Evolutionary conservation across 1,284 basidiomycete genomes (phyloP), one percentile per base, ranked within the genome.

Genomic region (Boletellus deceptivus): DNA sequence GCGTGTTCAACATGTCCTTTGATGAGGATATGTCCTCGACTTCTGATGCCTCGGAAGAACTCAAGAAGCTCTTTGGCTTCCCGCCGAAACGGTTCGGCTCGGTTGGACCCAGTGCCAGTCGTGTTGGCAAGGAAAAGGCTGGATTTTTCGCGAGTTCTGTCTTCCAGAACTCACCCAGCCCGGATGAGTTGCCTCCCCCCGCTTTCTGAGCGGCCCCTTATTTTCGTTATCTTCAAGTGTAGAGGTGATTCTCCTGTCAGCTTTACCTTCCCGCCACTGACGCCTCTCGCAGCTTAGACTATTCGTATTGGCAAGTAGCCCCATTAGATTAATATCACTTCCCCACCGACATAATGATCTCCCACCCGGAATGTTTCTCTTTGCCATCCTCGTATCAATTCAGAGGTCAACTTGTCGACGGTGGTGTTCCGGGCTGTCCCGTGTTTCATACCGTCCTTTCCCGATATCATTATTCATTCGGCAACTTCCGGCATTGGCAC

Each of bases 131-230:
- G 61, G 55, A 67, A 59, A 52, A 63, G 62, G 68, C 69, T 33
- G 78, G 76, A 8, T 86, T 80, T 63, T 89, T 84, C 64, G 86
- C 86, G 57, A 87, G 84, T 60, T 88, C 86, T 35, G 74, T 77
- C 60, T 89, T 88, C 79, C 86, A 89, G 75, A 89, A 87, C 72
- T 87, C 86, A 53, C 86, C 86, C 11, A 86, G 82, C 60, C 86
- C 86, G 47, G 86, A 89, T 51, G 86, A 87, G 62, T 70, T 89
- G 43, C 86, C 86, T 41, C 78, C 80, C 55, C 85, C 84, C 48
- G 71, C 76, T 53, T 83, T 85, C 62, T 78, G 67, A 78, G 67
- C 63, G 61, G 67, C 40, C 13, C 24, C 51, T 52, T 17, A 6
- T 43, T 50, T 59, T 57, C 43, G 6, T 45, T 37, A 61, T 70